A percentile compares a stretch with the other conserved stretches of the same genome.
These are phyloP conservation scores for Naganishia randhawae DNA, from an alignment of 768 basidiomycete species.

Conservation along the genomic window DNA sequence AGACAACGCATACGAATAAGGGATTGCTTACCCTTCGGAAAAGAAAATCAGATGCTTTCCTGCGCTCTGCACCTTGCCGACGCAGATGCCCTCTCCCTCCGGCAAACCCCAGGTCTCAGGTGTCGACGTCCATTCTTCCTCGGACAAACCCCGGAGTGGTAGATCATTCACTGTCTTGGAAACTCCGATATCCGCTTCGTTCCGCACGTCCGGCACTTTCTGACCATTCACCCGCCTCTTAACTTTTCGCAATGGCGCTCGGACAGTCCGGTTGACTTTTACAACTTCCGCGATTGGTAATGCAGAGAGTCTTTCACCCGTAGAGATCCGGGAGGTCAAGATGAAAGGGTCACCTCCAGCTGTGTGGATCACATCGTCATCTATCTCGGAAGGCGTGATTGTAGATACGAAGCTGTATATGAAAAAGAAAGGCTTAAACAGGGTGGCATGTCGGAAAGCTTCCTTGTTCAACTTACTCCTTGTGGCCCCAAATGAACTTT, in stretches of 20 bases:
- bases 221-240: conserved; percentile 8
- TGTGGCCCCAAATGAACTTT: conserved; percentile 78
- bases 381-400: conserved; percentile 61
- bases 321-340: conserved; percentile 44
- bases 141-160: conserved; percentile 5
- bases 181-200: conserved; percentile 34
- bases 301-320: conserved; percentile 58
- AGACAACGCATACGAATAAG: too few relatives aligned
- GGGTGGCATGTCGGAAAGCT: not conserved
- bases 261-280: conserved; percentile 52
- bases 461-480: conserved; percentile 60
- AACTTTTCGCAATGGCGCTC: conserved; percentile 38
- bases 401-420: conserved; percentile 72
- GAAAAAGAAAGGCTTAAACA: not conserved
- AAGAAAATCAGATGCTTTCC: conserved; percentile 44
- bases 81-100: conserved; percentile 44
- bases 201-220: conserved; percentile 18
- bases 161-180: conserved; percentile 31
- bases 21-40: conserved; percentile 48
- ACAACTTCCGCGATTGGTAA: conserved; percentile 56
- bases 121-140: conserved; percentile 37
- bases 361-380: conserved; percentile 60
- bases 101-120: conserved; percentile 43
- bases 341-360: conserved; percentile 86
- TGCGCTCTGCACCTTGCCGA: conserved; percentile 42